These are phyloP conservation scores for Pelargonium cotyledonis DNA, from an alignment of 441 rosid species.

Conservation along the genomic window DNA sequence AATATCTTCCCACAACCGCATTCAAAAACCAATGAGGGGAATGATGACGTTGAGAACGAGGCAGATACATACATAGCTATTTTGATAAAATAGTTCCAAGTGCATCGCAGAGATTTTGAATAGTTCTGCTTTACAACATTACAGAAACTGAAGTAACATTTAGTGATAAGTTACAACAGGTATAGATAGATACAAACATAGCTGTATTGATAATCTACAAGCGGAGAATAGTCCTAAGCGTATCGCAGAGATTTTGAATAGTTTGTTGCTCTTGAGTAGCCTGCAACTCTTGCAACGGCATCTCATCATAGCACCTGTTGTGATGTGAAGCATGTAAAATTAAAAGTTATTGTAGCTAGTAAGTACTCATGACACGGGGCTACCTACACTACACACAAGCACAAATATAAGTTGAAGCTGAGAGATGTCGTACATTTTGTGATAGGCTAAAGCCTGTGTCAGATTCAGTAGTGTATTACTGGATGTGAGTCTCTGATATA, in stretches of 20 bases:
- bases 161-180: too few relatives aligned
- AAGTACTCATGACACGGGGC: too few relatives aligned
- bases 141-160: too few relatives aligned
- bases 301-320: constrained; percentile 86
- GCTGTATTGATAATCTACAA: constrained; percentile 29
- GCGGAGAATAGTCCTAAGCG: constrained; percentile 85
- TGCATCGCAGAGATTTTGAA: too few relatives aligned
- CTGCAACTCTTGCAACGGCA: constrained; percentile 95
- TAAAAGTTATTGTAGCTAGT: neutral
- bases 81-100: too few relatives aligned
- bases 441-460: constrained; percentile 90
- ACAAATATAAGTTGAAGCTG: neutral
- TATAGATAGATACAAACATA: too few relatives aligned
- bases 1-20: constrained; percentile 19
- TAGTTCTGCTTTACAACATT: too few relatives aligned
- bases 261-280: constrained; percentile 85
- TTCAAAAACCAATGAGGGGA: constrained; percentile 41
- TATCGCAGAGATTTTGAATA: constrained; percentile 85
- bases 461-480: constrained; percentile 82
- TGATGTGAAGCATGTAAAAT: neutral
- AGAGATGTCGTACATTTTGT: constrained; percentile 55
- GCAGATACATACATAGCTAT: too few relatives aligned
- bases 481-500: constrained; percentile 72
- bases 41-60: too few relatives aligned
- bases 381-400: too few relatives aligned